Conservation (phyloP, 768 basidiomycete species). For the Suillus weaverae region DNA sequence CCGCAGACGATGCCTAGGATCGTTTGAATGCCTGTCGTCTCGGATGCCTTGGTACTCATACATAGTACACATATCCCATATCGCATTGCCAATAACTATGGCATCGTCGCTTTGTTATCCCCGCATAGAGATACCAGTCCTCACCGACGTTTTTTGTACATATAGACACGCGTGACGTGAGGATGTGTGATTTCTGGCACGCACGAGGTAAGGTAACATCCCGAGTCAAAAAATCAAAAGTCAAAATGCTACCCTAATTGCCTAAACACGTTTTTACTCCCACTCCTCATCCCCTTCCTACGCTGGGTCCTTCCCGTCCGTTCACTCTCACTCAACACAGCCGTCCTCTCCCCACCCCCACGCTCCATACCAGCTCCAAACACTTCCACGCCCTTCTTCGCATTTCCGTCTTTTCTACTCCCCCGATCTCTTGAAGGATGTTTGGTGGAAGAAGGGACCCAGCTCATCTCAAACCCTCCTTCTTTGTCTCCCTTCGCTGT, state of each 20-base stretch:
- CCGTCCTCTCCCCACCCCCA: constrained; percentile 53
- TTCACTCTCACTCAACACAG: constrained; percentile 61
- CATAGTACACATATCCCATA: constrained; percentile 3
- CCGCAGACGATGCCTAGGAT: background rate
- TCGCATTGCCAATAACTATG: constrained; percentile 2
- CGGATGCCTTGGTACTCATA: background rate
- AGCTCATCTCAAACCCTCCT: constrained; percentile 82
- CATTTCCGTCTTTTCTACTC: constrained; percentile 24
- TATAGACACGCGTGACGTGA: background rate
- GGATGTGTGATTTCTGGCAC: background rate
- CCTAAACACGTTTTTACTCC: constrained; percentile 84
- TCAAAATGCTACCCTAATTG: constrained; percentile 13
- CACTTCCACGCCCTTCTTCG: constrained; percentile 64
- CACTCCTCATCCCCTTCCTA: constrained; percentile 80
- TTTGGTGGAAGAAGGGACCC: constrained; percentile 52
- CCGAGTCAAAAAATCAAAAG: background rate
- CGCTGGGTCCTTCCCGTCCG: constrained; percentile 77
- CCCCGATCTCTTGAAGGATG: constrained; percentile 25
- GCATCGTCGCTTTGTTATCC: background rate
- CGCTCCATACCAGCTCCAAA: constrained; percentile 92
- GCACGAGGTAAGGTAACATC: background rate
- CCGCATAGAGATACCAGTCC: background rate
- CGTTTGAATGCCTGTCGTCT: background rate
- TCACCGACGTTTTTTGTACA: background rate
- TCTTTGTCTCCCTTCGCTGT: constrained; percentile 38